Evolutionary conservation across 2,329 filamentous ascomycete genomes (phyloP), one percentile per base, ranked within the genome.

Genomic region (Pseudogymnoascus sp.): DNA sequence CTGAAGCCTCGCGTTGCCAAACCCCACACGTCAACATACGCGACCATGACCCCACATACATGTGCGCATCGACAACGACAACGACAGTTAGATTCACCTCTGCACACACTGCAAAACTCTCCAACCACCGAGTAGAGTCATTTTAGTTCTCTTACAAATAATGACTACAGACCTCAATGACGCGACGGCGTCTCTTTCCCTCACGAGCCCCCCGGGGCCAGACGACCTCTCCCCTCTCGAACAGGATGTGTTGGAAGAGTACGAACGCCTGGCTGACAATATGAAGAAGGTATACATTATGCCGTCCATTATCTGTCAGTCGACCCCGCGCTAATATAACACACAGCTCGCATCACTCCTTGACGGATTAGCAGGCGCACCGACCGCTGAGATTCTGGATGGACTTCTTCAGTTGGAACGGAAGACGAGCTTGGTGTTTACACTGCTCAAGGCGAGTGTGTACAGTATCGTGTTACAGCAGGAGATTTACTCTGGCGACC

Each of bases 401-500:
- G 88, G 90, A 7, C 81, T 99, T 70, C 82, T 95, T 62, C 87
- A 93, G 47, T 80, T 99, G 62, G 95, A 99, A 80, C 83, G 95
- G 70, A 97, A 97, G 81, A 97, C 93, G 47, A 92, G 91, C 69
- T 80, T 96, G 62, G 93, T 97, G 21, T 97, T 96, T 76, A 99
- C 95, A 66, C 77, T 97, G 73, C 82, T 99, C 73, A 99, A 99
- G 80, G 93, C 95, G 16, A 97, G 93, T 76, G 95, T 99, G 67
- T 99, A 99, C 79, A 96, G 90, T 74, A 99, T 99, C 79, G 93
- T 99, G 66, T 76, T 99, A 79, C 93, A 99, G 82, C 93, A 97
- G 82, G 91, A 97, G 82, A 91, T 96, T 71, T 87, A 88, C 67
- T 90, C 87, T 76, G 89, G 85, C 59, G 81, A 81, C 68, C 77